These are phyloP conservation scores for Penicillium silybi DNA, from an alignment of 495 filamentous ascomycete species.

Conservation along the genomic window DNA sequence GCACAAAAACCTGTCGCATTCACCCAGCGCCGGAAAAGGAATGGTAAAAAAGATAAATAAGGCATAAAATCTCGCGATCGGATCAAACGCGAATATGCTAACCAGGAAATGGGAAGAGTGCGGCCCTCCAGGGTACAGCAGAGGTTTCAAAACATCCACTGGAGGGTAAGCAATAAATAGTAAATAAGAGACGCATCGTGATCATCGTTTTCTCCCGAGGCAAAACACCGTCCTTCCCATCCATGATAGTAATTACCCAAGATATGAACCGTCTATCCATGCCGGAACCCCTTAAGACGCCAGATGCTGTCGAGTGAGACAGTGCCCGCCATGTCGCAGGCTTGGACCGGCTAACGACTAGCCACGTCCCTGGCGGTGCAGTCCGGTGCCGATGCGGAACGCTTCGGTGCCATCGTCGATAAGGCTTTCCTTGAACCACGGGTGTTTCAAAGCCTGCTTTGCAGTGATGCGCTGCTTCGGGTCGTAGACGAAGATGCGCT, in stretches of 20 bases:
- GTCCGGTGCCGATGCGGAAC: slow-evolving; percentile 56
- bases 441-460: slow-evolving; percentile 83
- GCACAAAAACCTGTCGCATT: slow-evolving; percentile 23
- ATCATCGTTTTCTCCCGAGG: slow-evolving; percentile 23
- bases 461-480: slow-evolving; percentile 86
- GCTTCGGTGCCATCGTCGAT: slow-evolving; percentile 95
- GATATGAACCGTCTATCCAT: slow-evolving; percentile 32
- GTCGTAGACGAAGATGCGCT: slow-evolving; percentile 93
- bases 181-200: slow-evolving; percentile 17
- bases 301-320: slow-evolving; percentile 7
- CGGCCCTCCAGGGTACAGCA: not conserved
- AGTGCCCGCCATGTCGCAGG: slow-evolving; percentile 4
- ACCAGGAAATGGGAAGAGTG: slow-evolving; percentile 3
- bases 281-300: slow-evolving; percentile 27
- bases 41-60: slow-evolving; percentile 19
- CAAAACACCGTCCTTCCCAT: slow-evolving; percentile 27
- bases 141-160: not conserved
- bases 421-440: slow-evolving; percentile 85
- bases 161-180: slow-evolving; percentile 6
- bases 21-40: slow-evolving; percentile 24
- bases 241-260: slow-evolving; percentile 32
- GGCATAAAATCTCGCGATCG: slow-evolving; percentile 16
- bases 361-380: slow-evolving; percentile 27
- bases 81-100: not conserved
- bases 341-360: slow-evolving; percentile 16